Evolutionary conservation across 202 grass and related monocot genomes (phyloP).

Genomic region (Schoenoplectus triqueter): DNA sequence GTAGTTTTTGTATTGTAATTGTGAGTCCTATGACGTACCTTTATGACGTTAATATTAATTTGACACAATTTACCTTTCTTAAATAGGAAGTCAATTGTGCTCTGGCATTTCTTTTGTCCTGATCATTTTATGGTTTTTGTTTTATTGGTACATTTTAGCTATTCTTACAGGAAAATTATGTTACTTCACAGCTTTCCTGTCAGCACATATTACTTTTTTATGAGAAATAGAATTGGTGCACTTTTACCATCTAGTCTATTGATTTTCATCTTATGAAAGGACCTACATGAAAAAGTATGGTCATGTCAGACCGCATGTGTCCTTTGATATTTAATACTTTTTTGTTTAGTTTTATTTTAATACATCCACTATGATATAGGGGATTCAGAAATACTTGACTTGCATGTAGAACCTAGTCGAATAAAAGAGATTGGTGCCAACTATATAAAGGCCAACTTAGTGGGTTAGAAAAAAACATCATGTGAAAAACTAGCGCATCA

Average conservation of each 20-base stretch:
- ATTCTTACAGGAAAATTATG: background rate
- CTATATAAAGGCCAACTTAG: too few species aligned
- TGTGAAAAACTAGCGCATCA: too few species aligned
- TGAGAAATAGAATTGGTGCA: background rate
- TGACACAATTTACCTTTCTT: background rate
- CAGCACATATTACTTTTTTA: background rate
- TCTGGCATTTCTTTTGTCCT: background rate
- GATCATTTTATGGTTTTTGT: background rate
- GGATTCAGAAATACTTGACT: too few species aligned
- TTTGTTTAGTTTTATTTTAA: too few species aligned
- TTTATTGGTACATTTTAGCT: slow-evolving; percentile 7
- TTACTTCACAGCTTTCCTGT: background rate
- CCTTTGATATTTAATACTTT: too few species aligned
- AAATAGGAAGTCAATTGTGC: background rate
- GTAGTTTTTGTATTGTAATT: background rate
- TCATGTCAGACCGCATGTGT: too few species aligned
- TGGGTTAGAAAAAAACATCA: too few species aligned
- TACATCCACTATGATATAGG: too few species aligned
- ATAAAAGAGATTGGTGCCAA: too few species aligned
- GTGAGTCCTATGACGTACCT: background rate
- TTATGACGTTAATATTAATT: slow-evolving; percentile 2
- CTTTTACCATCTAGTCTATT: background rate
- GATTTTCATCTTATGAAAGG: too few species aligned
- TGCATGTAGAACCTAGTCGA: too few species aligned
- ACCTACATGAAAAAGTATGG: too few species aligned